phyloP scores from a whole-genome alignment of 2,329 filamentous ascomycete genomes.

The Huntiella savannae region DNA sequence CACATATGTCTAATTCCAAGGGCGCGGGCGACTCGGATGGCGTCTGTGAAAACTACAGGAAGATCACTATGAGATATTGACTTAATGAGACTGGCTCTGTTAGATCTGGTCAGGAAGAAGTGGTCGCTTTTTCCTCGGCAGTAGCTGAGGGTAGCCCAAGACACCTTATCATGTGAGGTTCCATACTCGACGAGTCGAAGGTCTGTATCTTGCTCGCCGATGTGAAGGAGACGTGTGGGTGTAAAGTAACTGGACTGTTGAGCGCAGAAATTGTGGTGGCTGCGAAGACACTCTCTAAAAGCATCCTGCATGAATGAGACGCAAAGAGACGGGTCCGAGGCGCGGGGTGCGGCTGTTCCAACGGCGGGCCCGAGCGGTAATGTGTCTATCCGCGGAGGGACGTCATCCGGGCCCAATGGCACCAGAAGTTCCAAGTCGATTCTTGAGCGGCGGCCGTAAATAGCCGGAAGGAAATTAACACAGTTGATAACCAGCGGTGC shows the following conservation, averaged over 20 bases:
- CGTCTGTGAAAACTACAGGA: conserved; percentile 15
- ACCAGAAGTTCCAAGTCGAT: conserved; percentile 10
- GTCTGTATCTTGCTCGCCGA: conserved; percentile 3
- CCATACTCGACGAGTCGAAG: conserved; percentile 8
- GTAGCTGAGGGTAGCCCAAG: conserved; percentile 12
- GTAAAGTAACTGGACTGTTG: conserved; percentile 4
- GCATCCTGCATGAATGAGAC: conserved; percentile 4
- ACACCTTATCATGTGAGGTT: conserved; percentile 5
- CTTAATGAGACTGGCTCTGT: conserved; percentile 7
- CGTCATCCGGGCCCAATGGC: conserved; percentile 6
- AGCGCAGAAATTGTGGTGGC: conserved; percentile 8
- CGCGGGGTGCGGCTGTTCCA: conserved; percentile 10
- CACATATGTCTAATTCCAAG: conserved; percentile 16
- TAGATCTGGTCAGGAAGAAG: conserved; percentile 6
- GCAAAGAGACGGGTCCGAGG: conserved; percentile 7
- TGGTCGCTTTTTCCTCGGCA: conserved; percentile 9
- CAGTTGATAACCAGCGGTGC: conserved; percentile 10
- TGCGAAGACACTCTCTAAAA: conserved; percentile 8
- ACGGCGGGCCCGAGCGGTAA: conserved; percentile 8
- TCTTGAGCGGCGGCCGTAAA: conserved; percentile 8
- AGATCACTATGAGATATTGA: conserved; percentile 7
- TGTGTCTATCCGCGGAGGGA: background rate
- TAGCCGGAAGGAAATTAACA: conserved; percentile 7
- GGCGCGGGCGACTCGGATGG: conserved; percentile 14
- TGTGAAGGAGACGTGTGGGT: conserved; percentile 8